These are phyloP conservation scores for Diaporthe destruens DNA, from an alignment of 2,329 filamentous ascomycete species.

Conservation along the genomic window DNA sequence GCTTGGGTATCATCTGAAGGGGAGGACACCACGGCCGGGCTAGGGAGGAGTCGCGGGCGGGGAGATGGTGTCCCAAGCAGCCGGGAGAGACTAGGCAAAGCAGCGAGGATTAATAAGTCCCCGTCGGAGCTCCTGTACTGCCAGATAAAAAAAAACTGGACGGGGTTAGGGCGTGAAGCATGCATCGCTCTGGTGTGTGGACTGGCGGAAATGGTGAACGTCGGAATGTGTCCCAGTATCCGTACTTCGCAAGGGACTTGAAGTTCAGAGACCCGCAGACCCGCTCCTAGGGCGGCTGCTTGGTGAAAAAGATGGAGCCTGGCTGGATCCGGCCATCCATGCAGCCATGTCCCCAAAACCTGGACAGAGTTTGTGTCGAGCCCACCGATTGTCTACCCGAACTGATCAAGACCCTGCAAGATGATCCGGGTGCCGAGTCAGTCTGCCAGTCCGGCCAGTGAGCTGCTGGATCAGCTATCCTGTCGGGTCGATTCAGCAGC, in stretches of 20 bases:
- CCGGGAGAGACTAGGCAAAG: conserved; percentile 17
- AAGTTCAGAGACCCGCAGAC: conserved; percentile 27
- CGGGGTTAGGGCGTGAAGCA: background rate
- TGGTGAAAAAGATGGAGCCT: conserved; percentile 25
- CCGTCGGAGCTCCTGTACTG: background rate
- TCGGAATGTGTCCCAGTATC: background rate
- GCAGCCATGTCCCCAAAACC: background rate
- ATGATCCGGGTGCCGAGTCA: conserved; percentile 31
- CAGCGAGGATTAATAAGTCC: background rate
- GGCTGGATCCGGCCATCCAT: background rate
- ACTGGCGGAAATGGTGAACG: background rate
- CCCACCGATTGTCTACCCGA: background rate
- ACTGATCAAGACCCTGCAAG: conserved; percentile 15
- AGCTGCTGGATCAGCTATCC: background rate
- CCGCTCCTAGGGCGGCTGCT: conserved; percentile 23
- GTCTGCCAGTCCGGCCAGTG: background rate
- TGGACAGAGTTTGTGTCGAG: conserved; percentile 4
- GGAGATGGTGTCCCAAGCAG: conserved; percentile 23
- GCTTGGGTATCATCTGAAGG: conserved; percentile 9
- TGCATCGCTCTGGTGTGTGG: background rate
- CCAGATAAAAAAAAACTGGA: background rate
- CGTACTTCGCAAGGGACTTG: background rate
- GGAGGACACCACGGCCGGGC: conserved; percentile 1
- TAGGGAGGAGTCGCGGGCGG: conserved; percentile 11
- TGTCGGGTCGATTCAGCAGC: conserved; percentile 14